phyloP scores from a whole-genome alignment of 2,329 filamentous ascomycete genomes.

The Apiospora saccharicola region DNA sequence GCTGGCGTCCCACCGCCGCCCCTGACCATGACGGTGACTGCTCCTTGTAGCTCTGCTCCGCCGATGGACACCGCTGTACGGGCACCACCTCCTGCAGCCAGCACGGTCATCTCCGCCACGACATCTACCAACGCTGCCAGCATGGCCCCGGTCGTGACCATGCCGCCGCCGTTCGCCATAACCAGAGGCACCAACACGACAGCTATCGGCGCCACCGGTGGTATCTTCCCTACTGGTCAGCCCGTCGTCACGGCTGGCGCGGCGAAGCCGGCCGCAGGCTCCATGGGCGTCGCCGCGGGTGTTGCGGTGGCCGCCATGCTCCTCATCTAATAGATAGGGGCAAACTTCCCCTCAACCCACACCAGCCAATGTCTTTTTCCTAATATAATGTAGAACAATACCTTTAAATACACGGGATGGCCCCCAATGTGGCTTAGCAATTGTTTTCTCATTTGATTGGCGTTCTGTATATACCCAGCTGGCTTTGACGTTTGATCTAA shows the following conservation, averaged over 20 bases:
- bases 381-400: conserved; percentile 19
- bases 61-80: background rate
- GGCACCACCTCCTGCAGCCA: background rate
- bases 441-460: background rate
- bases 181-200: background rate
- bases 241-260: conserved; percentile 7
- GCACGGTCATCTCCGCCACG: background rate
- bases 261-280: background rate
- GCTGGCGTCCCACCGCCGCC: background rate
- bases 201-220: background rate
- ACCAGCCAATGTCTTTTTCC: background rate
- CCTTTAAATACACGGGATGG: conserved; percentile 9
- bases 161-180: background rate
- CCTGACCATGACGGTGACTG: conserved; percentile 1
- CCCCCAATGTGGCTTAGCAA: background rate
- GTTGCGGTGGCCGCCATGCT: conserved; percentile 4
- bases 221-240: conserved; percentile 1
- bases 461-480: conserved; percentile 10
- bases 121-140: background rate
- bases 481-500: background rate
- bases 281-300: background rate
- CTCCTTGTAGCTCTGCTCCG: background rate
- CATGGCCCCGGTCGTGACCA: conserved; percentile 2
- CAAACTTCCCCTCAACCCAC: background rate
- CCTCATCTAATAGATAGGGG: conserved; percentile 4